Base-by-base conservation (phyloP, 106 monocot species). In the Posidonia australis region DNA sequence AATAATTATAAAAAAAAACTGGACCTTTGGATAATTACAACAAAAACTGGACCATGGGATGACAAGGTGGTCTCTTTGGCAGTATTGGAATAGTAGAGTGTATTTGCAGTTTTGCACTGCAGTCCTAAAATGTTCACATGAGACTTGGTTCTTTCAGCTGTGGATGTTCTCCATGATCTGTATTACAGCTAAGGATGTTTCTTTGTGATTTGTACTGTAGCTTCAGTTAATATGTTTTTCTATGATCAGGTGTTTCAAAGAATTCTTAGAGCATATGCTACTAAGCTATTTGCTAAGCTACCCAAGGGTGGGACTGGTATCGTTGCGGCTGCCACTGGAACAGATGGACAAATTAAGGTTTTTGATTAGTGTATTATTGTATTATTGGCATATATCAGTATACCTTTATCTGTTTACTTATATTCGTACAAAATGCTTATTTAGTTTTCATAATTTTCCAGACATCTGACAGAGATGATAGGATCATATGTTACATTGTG, bases 331-430 rank as follows among this genome's bases (percentile, higher is more conserved):
- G 96, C 96, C 48, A 98, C 98, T 74, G 87, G 90, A 42, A 91
- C 85, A 54, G 98, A 98, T 79, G 98, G 87, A 58, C 98, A 91
- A 54, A 91, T 98, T 72, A 98, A 88, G 98, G 98, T 90, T 58
- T 43, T 36, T 48, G n/a, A 54, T 44, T 10, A 60, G 24, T 24
- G 20, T 22, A 58, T 31, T 20, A 23, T 68, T 27, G 14, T 68
- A 5, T 58, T 58, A 46, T 32, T 12, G 28, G 48, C 48, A 49
- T 17, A 2, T 26, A 16, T 57, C 26, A 25, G 14, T 57, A 28
- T 27, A 10, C 20, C 10, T 27, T 57, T 57, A 22, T 57, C 4
- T 13, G 26, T 14, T 57, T 24, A 25, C 13, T 57, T 27, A 14
- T 57, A 16, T 14, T 57, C 9, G 10, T 57, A 6, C 31, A 28